A percentile compares a stretch with the other conserved stretches of the same genome.
phyloP scores from a whole-genome alignment of 2,329 filamentous ascomycete genomes.

The Ascochyta lentis region DNA sequence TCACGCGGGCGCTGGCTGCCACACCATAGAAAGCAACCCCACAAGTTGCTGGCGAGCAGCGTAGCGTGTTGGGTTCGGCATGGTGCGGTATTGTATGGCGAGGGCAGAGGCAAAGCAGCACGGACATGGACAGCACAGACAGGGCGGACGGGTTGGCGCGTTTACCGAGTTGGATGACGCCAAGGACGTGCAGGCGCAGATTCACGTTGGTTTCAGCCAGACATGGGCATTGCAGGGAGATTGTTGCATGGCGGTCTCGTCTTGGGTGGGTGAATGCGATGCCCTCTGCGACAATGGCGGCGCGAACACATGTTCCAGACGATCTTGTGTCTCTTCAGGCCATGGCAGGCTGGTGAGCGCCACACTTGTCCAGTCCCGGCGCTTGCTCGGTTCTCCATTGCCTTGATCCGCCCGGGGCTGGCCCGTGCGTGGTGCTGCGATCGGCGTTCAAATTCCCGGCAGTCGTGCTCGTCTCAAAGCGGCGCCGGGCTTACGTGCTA shows the following conservation, averaged over 20 bases:
- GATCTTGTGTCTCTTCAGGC: constrained; percentile 30
- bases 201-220: constrained; percentile 20
- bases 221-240: background rate
- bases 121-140: constrained; percentile 11
- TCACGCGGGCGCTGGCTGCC: constrained; percentile 27
- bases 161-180: constrained; percentile 25
- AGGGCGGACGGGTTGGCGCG: no score
- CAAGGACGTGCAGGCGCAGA: constrained; percentile 23
- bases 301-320: constrained; percentile 19
- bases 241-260: background rate
- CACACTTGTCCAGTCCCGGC: constrained; percentile 28
- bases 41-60: constrained; percentile 16
- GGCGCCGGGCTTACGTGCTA: constrained; percentile 18
- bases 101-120: constrained; percentile 23
- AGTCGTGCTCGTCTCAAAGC: constrained; percentile 15
- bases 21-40: constrained; percentile 2
- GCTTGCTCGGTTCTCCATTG: constrained; percentile 31
- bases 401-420: constrained; percentile 29
- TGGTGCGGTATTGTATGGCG: constrained; percentile 4
- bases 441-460: constrained; percentile 21
- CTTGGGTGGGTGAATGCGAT: background rate
- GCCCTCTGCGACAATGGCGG: background rate
- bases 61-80: background rate
- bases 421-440: constrained; percentile 28
- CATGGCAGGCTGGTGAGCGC: constrained; percentile 31